Evolutionary conservation across 352 stramenopile genomes (phyloP), one percentile per base, ranked within the genome.

Genomic region (Thalassiosira ordinaria): DNA sequence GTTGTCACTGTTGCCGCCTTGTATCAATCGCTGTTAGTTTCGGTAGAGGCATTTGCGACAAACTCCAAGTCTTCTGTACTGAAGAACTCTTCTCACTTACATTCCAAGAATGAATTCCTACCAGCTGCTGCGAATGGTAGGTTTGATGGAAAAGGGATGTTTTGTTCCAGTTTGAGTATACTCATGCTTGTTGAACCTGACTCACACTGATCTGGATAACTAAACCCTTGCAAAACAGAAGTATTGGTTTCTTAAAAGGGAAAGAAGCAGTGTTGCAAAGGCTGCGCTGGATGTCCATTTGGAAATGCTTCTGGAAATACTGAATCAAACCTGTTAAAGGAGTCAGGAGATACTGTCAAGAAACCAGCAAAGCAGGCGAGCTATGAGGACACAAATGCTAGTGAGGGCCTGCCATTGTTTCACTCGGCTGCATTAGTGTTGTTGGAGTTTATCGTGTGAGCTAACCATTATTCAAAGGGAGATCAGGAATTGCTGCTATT

Each of bases 101-200:
- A 53, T 14, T 27, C 1, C 13, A 53, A 53, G 46, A 53, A 53
- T 53, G 46, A 53, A 53, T 18, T 24, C 46, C 2, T 53, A 53
- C 46, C 46, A 53, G 46, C 24, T 53, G 46, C 27, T 53, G 46
- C 24, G 46, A 13, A 53, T 53, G 46, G 46, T 53, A 53, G 27
- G 46, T 51, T n/a, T n/a, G n/a, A n/a, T n/a, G n/a, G n/a, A n/a
- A n/a, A n/a, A n/a, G n/a, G n/a, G n/a, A n/a, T n/a, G n/a, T n/a
- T n/a, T n/a, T n/a, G n/a, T n/a, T n/a, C n/a, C n/a, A n/a, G n/a
- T n/a, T n/a, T n/a, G n/a, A n/a, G n/a, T n/a, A n/a, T n/a, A n/a
- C n/a, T n/a, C n/a, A n/a, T n/a, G n/a, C n/a, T n/a, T n/a, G n/a
- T n/a, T n/a, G n/a, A n/a, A n/a, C n/a, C n/a, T n/a, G n/a, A n/a